Percentiles rank a stretch among this genome's conserved stretches.
These are phyloP conservation scores for Trichoderma citrinoviride DNA, from an alignment of 2,329 filamentous ascomycete genomes.

Conservation along the genomic window DNA sequence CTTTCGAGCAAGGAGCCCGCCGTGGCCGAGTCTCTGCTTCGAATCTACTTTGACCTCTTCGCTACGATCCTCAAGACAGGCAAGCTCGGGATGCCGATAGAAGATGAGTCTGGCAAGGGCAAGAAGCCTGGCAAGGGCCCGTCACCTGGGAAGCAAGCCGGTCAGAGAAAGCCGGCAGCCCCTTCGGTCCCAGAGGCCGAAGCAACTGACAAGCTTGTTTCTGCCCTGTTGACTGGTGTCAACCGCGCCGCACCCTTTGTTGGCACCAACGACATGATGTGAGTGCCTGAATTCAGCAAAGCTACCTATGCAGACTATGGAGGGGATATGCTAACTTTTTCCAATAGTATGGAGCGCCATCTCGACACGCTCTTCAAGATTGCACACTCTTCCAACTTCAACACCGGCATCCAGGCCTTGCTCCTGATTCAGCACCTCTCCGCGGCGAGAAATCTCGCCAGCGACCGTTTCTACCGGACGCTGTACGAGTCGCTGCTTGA, in stretches of 20 bases:
- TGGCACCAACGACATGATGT: constrained; percentile 72
- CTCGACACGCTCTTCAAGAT: constrained; percentile 93
- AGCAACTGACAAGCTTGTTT: constrained; percentile 80
- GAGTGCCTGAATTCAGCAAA: constrained; percentile 34
- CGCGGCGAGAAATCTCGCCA: constrained; percentile 71
- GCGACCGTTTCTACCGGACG: constrained; percentile 91
- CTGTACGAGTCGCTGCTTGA: constrained; percentile 94
- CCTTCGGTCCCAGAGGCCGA: constrained; percentile 61
- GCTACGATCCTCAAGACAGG: constrained; percentile 71
- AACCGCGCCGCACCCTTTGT: constrained; percentile 96
- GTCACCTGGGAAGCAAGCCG: constrained; percentile 15
- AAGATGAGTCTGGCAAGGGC: constrained; percentile 44
- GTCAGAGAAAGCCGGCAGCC: constrained; percentile 28
- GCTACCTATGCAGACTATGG: background rate
- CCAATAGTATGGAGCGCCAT: constrained; percentile 71
- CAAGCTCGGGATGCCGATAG: constrained; percentile 39
- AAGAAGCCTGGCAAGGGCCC: constrained; percentile 25
- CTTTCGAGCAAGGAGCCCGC: constrained; percentile 79
- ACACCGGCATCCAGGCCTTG: constrained; percentile 93
- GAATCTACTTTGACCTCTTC: constrained; percentile 92
- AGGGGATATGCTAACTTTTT: constrained; percentile 22
- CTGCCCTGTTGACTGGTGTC: constrained; percentile 86
- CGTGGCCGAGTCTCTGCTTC: constrained; percentile 75
- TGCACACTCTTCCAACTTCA: constrained; percentile 97
- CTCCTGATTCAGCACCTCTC: constrained; percentile 93